Evolutionary conservation across 306 rosid genomes (phyloP).

Genomic region (Sindora glabra): DNA sequence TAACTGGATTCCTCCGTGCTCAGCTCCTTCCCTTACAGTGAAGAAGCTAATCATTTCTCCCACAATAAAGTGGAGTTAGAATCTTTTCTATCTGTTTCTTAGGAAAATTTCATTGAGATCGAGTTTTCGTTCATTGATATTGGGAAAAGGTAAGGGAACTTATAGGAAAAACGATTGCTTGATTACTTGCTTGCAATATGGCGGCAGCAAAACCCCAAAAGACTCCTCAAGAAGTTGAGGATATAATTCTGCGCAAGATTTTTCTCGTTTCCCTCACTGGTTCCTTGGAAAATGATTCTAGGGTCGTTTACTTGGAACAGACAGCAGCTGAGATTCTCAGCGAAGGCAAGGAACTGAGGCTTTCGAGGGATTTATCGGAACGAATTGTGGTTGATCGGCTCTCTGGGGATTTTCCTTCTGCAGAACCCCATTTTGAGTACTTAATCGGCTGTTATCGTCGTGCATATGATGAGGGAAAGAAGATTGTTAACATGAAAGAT

Average conservation of each 20-base stretch:
- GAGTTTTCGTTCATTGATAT: not conserved
- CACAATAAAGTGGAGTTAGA: not conserved
- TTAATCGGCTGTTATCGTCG: constrained; percentile 69
- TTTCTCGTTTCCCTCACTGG: constrained; percentile 61
- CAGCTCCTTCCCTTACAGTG: not conserved
- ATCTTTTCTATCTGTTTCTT: constrained; percentile 11
- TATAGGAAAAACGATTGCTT: not conserved
- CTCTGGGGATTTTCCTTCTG: constrained; percentile 30
- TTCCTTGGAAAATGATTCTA: constrained; percentile 28
- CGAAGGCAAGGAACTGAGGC: constrained; percentile 58
- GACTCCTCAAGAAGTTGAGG: constrained; percentile 74
- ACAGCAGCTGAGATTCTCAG: constrained; percentile 93
- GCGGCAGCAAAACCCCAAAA: constrained; percentile 71
- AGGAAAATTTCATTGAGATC: not conserved
- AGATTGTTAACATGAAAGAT: constrained; percentile 67
- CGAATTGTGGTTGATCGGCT: constrained; percentile 74
- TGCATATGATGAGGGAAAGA: constrained; percentile 70
- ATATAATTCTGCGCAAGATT: constrained; percentile 72
- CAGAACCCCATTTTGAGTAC: constrained; percentile 61
- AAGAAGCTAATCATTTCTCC: not conserved
- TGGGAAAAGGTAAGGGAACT: not conserved
- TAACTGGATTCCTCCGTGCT: not conserved
- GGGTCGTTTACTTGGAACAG: constrained; percentile 60
- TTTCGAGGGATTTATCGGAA: constrained; percentile 71
- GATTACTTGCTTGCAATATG: constrained; percentile 28